Evolutionary conservation across 164 flowering plant species (phyloP).

Genomic region (Malania oleifera): DNA sequence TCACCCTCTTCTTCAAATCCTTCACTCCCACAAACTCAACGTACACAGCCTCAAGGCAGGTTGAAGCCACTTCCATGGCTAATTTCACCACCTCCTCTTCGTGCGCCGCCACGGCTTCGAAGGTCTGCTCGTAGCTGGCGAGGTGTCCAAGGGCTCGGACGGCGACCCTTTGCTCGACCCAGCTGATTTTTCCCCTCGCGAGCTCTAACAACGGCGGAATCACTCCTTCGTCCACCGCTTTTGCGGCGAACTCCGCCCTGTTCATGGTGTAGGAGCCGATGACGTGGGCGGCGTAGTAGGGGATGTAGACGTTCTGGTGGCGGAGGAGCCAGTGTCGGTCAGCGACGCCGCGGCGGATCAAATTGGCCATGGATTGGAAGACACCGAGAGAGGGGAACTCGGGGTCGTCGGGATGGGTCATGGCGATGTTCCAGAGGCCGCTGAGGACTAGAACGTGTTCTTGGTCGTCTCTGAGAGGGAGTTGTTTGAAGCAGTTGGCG

Average conservation of each 20-base stretch:
- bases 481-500: constrained; percentile 40
- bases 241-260: constrained; percentile 50
- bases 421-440: constrained; percentile 71
- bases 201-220: constrained; percentile 67
- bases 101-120: constrained; percentile 34
- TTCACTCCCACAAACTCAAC: constrained; percentile 36
- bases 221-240: constrained; percentile 57
- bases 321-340: constrained; percentile 49
- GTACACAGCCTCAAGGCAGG: constrained; percentile 50
- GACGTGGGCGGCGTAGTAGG: constrained; percentile 90
- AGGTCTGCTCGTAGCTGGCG: constrained; percentile 60
- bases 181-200: constrained; percentile 61
- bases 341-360: constrained; percentile 40
- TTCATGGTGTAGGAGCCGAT: constrained; percentile 94
- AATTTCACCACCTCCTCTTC: constrained; percentile 47
- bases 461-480: constrained; percentile 41
- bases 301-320: constrained; percentile 69
- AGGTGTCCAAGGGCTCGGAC: constrained; percentile 81
- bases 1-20: constrained; percentile 32
- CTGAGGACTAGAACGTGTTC: constrained; percentile 61
- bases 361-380: constrained; percentile 57
- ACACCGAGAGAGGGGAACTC: constrained; percentile 71
- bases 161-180: constrained; percentile 90
- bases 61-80: constrained; percentile 47
- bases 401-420: constrained; percentile 69